Evolutionary conservation across 2,329 filamentous ascomycete genomes (phyloP).

Genomic region (Epichloe amarillans): DNA sequence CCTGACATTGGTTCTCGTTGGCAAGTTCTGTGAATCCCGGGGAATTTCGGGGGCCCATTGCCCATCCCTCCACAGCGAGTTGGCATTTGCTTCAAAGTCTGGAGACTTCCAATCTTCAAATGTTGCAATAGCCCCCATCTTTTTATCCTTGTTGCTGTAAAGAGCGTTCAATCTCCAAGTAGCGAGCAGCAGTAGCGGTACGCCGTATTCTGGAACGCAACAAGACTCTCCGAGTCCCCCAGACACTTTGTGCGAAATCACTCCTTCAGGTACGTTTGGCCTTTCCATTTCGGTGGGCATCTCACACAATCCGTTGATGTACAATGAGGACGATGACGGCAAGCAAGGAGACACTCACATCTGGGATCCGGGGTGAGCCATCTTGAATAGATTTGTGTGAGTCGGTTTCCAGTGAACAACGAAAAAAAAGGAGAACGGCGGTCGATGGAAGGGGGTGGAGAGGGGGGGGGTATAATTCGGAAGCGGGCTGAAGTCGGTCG

Average conservation of each 20-base stretch:
- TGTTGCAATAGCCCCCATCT: background rate
- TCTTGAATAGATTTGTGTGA: constrained; percentile 28
- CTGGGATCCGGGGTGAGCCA: constrained; percentile 48
- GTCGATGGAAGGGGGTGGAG: constrained; percentile 6
- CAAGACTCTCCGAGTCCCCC: background rate
- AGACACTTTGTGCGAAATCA: background rate
- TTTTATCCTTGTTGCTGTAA: background rate
- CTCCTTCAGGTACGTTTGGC: background rate
- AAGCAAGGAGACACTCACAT: constrained; percentile 34
- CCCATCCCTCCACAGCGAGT: no score
- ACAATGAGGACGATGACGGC: background rate
- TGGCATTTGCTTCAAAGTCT: background rate
- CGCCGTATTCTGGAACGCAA: background rate
- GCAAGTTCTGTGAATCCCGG: background rate
- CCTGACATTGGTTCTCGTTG: background rate
- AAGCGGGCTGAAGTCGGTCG: constrained; percentile 4
- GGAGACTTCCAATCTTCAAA: background rate
- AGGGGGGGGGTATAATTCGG: constrained; percentile 4
- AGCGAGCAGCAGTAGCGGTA: background rate
- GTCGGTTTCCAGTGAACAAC: constrained; percentile 10
- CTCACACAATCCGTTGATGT: background rate
- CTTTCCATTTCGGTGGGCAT: background rate
- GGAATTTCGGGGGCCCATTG: background rate
- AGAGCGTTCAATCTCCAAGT: background rate
- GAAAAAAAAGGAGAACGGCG: constrained; percentile 22